Evolutionary conservation across 306 rosid genomes (phyloP), one percentile per base, ranked within the genome.

Genomic region (Castanea mollissima): DNA sequence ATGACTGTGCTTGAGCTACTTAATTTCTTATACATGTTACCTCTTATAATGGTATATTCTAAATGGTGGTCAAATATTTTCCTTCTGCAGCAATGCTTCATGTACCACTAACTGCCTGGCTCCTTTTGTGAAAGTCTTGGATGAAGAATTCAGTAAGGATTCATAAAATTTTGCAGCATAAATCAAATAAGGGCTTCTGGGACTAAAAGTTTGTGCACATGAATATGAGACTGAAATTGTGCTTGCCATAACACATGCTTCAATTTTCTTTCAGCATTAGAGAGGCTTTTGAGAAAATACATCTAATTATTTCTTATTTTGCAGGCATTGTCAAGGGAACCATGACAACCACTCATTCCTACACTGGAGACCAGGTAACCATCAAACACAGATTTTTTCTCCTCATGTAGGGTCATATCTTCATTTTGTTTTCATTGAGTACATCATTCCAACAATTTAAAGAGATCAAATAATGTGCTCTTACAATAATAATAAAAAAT

Each of bases 271-370:
- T 32, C 35, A 25, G 69, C 19, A 62, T 5, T 5, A 23, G 18
- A 12, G 34, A 5, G 13, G 5, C 21, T 20, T 58, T 58, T n/a
- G 63, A n/a, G 64, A 58, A 58, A 58, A 58, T 9, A 9, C 31
- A 58, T 58, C 29, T 20, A 20, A 58, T 25, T 21, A 14, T 21
- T 12, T 60, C 35, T 5, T 63, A 64, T 69, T 71, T 83, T 80
- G 71, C 87, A 94, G 99, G 96, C 78, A 96, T 96, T 76, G 98
- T 91, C 52, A 93, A 93, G 90, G 99, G 98, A 83, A 96, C 99
- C 84, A 96, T 96, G 99, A 96, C 97, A 81, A 96, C 99, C 72
- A 93, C 99, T 73, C 99, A 96, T 81, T 96, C 99, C 67, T 96
- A 96, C 92, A 96, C 99, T 0, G 99, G 99, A 82, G 99, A 96